Conservation (phyloP, 805 yeast species). For the Metschnikowia lochheadii region DNA sequence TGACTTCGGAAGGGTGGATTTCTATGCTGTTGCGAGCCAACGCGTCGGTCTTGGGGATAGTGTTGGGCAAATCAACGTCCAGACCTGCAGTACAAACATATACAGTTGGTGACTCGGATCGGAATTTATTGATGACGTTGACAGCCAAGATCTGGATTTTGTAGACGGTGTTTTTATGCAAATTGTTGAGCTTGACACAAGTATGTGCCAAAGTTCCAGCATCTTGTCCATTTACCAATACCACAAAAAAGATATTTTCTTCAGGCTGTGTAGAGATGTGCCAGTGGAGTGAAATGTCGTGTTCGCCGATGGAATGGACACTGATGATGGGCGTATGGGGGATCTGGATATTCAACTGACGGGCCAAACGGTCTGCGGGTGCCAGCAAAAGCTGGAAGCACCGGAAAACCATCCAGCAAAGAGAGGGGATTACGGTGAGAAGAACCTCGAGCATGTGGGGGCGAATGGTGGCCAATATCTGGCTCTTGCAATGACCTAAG, state of each 20-base stretch:
- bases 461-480: neutral
- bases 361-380: slow-evolving; percentile 46
- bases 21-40: neutral
- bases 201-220: slow-evolving; percentile 34
- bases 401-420: slow-evolving; percentile 39
- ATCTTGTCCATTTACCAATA: slow-evolving; percentile 33
- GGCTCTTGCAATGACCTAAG: neutral
- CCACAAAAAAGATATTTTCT: slow-evolving; percentile 28
- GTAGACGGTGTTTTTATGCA: slow-evolving; percentile 26
- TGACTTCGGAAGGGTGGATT: neutral
- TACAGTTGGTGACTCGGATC: slow-evolving; percentile 31
- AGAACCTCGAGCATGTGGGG: slow-evolving; percentile 30
- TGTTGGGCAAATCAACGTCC: neutral
- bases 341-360: slow-evolving; percentile 46
- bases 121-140: slow-evolving; percentile 32
- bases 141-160: slow-evolving; percentile 36
- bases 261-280: slow-evolving; percentile 21
- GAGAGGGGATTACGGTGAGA: slow-evolving; percentile 30
- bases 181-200: slow-evolving; percentile 32
- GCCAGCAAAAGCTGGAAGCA: slow-evolving; percentile 34
- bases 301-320: slow-evolving; percentile 47
- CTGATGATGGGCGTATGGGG: slow-evolving; percentile 55
- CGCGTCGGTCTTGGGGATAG: neutral
- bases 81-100: slow-evolving; percentile 25
- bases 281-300: slow-evolving; percentile 50